phyloP scores from a whole-genome alignment of 805 yeast genomes.

The Kazachstania kunashirensis region DNA sequence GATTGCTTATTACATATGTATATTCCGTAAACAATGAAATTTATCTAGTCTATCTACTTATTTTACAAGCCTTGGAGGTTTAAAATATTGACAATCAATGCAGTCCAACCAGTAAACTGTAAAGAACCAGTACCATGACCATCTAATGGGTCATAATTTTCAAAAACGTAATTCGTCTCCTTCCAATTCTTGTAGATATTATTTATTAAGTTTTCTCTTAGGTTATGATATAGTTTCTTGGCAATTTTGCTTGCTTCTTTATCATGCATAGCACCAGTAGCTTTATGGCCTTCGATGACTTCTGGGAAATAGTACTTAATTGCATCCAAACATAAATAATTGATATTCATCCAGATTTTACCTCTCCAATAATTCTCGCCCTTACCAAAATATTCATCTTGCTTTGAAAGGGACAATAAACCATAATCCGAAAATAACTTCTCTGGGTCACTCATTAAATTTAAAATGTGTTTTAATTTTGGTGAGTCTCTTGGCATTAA shows the following conservation, averaged over 20 bases:
- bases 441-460: slow-evolving; percentile 55
- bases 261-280: slow-evolving; percentile 1
- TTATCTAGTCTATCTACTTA: too few species aligned
- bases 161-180: slow-evolving; percentile 77
- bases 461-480: slow-evolving; percentile 43
- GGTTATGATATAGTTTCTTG: slow-evolving; percentile 41
- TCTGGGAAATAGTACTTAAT: slow-evolving; percentile 44
- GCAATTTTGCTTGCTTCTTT: slow-evolving; percentile 25
- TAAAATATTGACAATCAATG: slow-evolving; percentile 72
- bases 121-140: slow-evolving; percentile 77
- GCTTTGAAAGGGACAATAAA: slow-evolving; percentile 65
- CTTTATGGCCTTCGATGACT: slow-evolving; percentile 15
- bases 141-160: slow-evolving; percentile 69
- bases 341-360: slow-evolving; percentile 86
- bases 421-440: slow-evolving; percentile 75
- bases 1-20: too few species aligned
- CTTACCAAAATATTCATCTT: slow-evolving; percentile 54
- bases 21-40: too few species aligned
- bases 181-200: slow-evolving; percentile 66
- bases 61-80: slow-evolving; percentile 10
- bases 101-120: slow-evolving; percentile 93
- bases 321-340: slow-evolving; percentile 69
- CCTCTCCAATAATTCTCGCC: slow-evolving; percentile 96
- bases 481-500: slow-evolving; percentile 43
- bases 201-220: slow-evolving; percentile 57